Conservation (phyloP, 805 yeast species). For the Candida rishiriensis region DNA sequence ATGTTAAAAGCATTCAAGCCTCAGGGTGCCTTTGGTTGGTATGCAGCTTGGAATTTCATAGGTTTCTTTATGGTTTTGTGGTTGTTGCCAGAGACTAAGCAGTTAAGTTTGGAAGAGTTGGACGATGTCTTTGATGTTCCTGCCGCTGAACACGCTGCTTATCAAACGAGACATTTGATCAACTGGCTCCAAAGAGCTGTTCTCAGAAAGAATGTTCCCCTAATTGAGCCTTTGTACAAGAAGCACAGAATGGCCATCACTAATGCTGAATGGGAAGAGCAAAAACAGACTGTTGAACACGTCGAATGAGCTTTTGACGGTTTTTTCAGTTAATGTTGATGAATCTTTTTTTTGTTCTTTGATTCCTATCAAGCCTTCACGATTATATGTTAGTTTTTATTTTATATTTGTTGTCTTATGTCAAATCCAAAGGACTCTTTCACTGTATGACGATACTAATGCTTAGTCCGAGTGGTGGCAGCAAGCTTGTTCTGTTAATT, state of each 20-base stretch:
- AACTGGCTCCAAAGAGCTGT: constrained; percentile 44
- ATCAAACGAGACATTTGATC: constrained; percentile 36
- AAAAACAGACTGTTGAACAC: constrained; percentile 46
- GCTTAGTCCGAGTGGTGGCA: too few species aligned
- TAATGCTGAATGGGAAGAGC: constrained; percentile 58
- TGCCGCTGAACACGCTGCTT: constrained; percentile 48
- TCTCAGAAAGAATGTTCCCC: constrained; percentile 43
- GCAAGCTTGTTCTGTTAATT: too few species aligned
- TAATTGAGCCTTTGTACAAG: constrained; percentile 52
- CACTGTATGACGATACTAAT: too few species aligned
- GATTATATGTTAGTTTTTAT: too few species aligned
- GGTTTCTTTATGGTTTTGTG: constrained; percentile 69
- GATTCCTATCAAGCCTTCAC: too few species aligned
- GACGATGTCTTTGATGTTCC: constrained; percentile 69
- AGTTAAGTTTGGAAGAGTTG: constrained; percentile 69
- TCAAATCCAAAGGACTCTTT: too few species aligned
- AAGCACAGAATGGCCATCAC: constrained; percentile 59
- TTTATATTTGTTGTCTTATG: too few species aligned
- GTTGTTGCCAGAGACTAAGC: constrained; percentile 69
- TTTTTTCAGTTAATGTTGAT: not conserved
- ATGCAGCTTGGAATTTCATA: constrained; percentile 77
- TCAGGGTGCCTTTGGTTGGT: constrained; percentile 86
- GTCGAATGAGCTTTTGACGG: constrained; percentile 33
- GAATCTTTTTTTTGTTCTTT: too few species aligned
- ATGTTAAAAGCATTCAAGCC: constrained; percentile 61